phyloP scores from a whole-genome alignment of 495 filamentous ascomycete genomes.

The Neurospora sp. region DNA sequence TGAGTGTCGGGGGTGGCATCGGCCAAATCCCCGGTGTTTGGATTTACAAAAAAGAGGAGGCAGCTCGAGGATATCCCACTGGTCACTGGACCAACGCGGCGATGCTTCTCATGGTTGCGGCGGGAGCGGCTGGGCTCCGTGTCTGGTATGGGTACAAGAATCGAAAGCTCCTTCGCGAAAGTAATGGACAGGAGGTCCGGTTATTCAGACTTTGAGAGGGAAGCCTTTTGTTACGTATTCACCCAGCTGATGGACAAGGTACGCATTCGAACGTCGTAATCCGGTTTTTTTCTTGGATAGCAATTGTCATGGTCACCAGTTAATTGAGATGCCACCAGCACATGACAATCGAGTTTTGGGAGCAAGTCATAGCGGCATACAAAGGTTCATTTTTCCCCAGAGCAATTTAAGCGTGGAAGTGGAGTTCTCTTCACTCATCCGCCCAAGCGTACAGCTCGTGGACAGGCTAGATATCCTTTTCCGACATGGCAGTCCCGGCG shows the following conservation, averaged over 20 bases:
- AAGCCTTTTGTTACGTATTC: background rate
- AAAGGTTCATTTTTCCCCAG: background rate
- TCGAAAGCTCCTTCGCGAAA: slow-evolving; percentile 18
- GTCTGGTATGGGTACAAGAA: slow-evolving; percentile 35
- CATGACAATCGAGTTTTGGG: background rate
- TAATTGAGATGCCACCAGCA: background rate
- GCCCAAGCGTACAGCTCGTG: background rate
- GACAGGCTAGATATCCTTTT: background rate
- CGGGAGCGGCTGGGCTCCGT: slow-evolving; percentile 25
- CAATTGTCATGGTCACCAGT: background rate
- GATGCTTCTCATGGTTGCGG: slow-evolving; percentile 34
- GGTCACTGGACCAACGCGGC: slow-evolving; percentile 47
- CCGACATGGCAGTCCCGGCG: background rate
- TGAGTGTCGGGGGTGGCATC: slow-evolving; percentile 50
- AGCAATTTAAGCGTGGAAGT: background rate
- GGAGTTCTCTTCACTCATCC: background rate
- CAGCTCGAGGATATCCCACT: slow-evolving; percentile 51
- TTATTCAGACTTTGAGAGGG: slow-evolving; percentile 13
- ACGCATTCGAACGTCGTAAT: background rate
- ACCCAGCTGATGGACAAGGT: background rate
- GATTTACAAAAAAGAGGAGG: slow-evolving; percentile 60
- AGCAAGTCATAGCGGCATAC: background rate
- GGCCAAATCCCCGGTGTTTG: slow-evolving; percentile 65
- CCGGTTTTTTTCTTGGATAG: no score
- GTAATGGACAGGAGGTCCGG: slow-evolving; percentile 10